Evolutionary conservation across 257 asterid genomes (phyloP).

Genomic region (Solanum sparsipilum): DNA sequence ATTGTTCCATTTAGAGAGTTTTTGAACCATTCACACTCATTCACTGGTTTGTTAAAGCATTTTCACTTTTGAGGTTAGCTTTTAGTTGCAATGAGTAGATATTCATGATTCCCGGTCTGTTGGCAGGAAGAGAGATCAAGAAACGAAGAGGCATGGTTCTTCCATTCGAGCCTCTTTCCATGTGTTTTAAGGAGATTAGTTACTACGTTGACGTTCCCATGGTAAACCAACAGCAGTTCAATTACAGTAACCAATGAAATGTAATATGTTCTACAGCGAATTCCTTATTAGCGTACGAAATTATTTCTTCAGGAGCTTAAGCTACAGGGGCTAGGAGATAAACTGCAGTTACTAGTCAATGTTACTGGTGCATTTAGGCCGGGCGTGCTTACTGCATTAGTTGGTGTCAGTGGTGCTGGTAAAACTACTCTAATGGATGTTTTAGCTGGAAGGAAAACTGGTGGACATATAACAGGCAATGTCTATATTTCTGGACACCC

Average conservation of each 20-base stretch:
- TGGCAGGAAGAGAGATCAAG: slow-evolving; percentile 33
- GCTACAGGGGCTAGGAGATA: slow-evolving; percentile 59
- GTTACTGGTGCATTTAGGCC: slow-evolving; percentile 80
- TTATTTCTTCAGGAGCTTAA: slow-evolving; percentile 53
- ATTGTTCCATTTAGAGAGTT: slow-evolving; percentile 40
- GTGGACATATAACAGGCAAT: slow-evolving; percentile 67
- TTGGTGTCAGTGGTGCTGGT: slow-evolving; percentile 98
- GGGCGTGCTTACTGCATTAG: slow-evolving; percentile 81
- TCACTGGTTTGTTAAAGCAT: slow-evolving; percentile 25
- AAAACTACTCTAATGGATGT: slow-evolving; percentile 96
- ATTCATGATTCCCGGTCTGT: slow-evolving; percentile 3
- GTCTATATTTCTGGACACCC: slow-evolving; percentile 69
- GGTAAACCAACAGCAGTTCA: slow-evolving; percentile 29
- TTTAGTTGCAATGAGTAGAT: neutral
- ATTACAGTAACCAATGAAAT: neutral
- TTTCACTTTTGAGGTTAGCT: neutral
- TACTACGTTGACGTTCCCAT: slow-evolving; percentile 77
- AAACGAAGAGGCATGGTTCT: slow-evolving; percentile 70
- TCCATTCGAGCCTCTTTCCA: slow-evolving; percentile 82
- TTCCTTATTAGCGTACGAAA: neutral
- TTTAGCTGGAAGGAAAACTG: slow-evolving; percentile 89
- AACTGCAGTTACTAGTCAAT: slow-evolving; percentile 55
- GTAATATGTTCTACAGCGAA: neutral
- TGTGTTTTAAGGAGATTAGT: slow-evolving; percentile 65
- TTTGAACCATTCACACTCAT: slow-evolving; percentile 55